Base-by-base conservation (phyloP, 2,329 filamentous ascomycete genomes). In the Rhexocercosporidium sp. region DNA sequence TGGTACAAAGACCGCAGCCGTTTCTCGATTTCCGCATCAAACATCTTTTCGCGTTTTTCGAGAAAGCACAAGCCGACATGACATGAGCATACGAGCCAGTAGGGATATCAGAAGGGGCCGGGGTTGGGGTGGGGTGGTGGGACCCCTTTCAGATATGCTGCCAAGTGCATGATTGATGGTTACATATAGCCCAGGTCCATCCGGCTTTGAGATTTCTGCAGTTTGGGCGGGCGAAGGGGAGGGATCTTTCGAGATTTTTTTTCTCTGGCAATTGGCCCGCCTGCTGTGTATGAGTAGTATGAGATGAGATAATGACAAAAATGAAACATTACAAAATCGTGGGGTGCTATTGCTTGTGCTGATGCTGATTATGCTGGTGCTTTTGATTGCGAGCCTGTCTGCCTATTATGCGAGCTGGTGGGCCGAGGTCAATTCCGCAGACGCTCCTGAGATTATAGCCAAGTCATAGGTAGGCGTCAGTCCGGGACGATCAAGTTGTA, bases 301-400 rank as follows among this genome's bases (percentile, higher is more conserved):
- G 54, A 57, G 31, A 57, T 39, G 54, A 57, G 34, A 57, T 25
- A 34, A 57, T 9, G 54, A 57, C 20, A 14, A 12, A 25, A 57
- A 22, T 16, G 12, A 57, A 20, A 11, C 41, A 25, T 7, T 41
- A 18, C 54, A 37, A 39, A 56, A 31, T 37, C 4, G 20, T 25
- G 12, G 54, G 31, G n/a, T n/a, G n/a, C n/a, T n/a, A n/a, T n/a
- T n/a, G n/a, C n/a, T n/a, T n/a, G n/a, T n/a, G n/a, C n/a, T n/a
- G n/a, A n/a, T n/a, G n/a, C n/a, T n/a, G n/a, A n/a, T n/a, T n/a
- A n/a, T n/a, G n/a, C n/a, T n/a, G n/a, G n/a, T n/a, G n/a, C n/a
- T 22, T 27, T 2, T 51, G 47, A 3, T 51, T 22, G 22, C 14
- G n/a, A 12, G 46, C n/a, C 20, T 25, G 22, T 11, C 44, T 20